Base-by-base conservation (phyloP, 805 yeast genomes). In the Saturnispora silvae region DNA sequence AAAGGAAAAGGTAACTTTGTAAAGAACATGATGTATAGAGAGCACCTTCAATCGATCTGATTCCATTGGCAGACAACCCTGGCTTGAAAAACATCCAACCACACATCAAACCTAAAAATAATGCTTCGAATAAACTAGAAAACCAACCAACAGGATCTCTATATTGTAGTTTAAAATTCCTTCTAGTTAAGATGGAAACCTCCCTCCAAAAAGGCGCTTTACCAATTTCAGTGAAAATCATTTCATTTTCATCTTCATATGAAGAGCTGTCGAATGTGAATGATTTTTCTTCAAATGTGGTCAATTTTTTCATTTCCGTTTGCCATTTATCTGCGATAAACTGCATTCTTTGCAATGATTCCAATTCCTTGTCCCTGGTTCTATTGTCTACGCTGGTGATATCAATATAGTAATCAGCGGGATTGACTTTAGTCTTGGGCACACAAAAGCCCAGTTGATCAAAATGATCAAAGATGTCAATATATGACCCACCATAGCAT, bases 41-140 rank as follows among this genome's bases (percentile, higher is more conserved):
- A 1, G 75, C 60, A 9, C 75, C 71, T 20, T 72, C 56, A 5
- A 53, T 54, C 1, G 94, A 68, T 43, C 94, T 59, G 16, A 81
- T 67, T 5, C 94, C 94, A 1, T 76, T 67, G 25, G 76, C 45
- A 10, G 72, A 63, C 3, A 68, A 65, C 15, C 67, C 71, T 3
- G 86, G 86, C 45, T 70, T 70, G 51, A 58, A 78, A 49, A 77
- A 84, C 29, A 84, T 67, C 86, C 92, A 81, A 0, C 95, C 95
- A 29, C 70, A 59, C n/a, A 75, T 59, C 2, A 74, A 50, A 0
- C 85, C 80, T 43, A 81, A 57, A 5, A 77, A 45, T 0, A 70
- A 36, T 0, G 67, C 52, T 19, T 70, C 70, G 13, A 63, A 51
- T 13, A 64, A 42, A 22, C 69, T 47, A 0, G 70, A 60, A 28